Base-by-base conservation (phyloP, 1,139 yeast species). In the Geotrichum carabidarum region DNA sequence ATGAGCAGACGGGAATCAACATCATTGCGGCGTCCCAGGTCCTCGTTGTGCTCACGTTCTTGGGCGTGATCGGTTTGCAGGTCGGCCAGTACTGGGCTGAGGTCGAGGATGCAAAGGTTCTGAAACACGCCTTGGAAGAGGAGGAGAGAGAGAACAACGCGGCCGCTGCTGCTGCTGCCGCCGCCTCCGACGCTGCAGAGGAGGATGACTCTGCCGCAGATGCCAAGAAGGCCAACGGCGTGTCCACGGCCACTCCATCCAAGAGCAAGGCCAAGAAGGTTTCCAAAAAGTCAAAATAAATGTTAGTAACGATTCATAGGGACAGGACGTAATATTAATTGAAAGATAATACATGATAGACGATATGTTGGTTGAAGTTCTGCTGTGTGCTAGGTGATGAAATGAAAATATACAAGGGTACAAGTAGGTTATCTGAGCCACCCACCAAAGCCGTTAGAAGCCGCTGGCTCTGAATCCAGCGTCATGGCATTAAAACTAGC, bases 21-120 rank as follows among this genome's bases (percentile, higher is more conserved):
- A 96, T 93, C 44, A 81, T 93, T 69, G 96, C 95, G 45, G 97
- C 98, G 5, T 83, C 95, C 45, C 84, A 85, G 71, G 80, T 86
- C 48, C 85, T 93, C 77, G 77, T 87, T 60, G 81, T 86, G 18
- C 70, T 89, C 58, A 77, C 86, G 17, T 75, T 91, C 56, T 66
- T 82, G 32, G 98, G 97, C 59, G 88, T 90, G 18, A 72, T 90
- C 55, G 78, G 87, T 12, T 78, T 93, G 62, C 98, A 93, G 74
- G 83, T 80, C 51, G 98, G 98, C 27, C 80, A 93, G 67, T 89
- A 87, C 79, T 91, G 86, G 73, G 96, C 96, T 49, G 85, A 83
- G 64, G 79, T 84, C 79, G 90, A 85, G 73, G 86, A 71, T 75
- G 82, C 68, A 72, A 77, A 46, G 63, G 48, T 58, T 15, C 58